Evolutionary conservation across 495 filamentous ascomycete species (phyloP), one percentile per base, ranked within the genome.

Genomic region (Penicillium cataractarum): DNA sequence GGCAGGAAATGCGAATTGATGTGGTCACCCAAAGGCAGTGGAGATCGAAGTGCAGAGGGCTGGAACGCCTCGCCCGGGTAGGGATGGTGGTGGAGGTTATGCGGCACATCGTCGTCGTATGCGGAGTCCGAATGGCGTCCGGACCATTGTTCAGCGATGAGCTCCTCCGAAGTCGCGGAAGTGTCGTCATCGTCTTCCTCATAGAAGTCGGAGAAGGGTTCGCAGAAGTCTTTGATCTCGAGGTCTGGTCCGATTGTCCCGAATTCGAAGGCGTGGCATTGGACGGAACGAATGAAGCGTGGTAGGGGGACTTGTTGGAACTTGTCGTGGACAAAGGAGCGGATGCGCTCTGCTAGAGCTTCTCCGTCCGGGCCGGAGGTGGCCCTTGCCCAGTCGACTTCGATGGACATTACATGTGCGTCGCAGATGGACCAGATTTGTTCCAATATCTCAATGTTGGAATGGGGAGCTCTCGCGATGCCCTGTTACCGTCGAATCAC

Each of bases 171-270:
- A 10, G 71, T 69, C 29, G 85, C 85, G 15, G 77, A 78, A 17
- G 71, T 66, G 27, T 74, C 75, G 77, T 83, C 82, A 12, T 87
- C 82, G 51, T 92, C 89, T 65, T 92, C 90, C 67, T 97, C 96
- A 79, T 99, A 99, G 70, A 99, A 99, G 64, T 98, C 95, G 3
- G 92, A 86, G 50, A 97, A 85, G 0, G 95, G 95, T 74, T 98
- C 94, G 68, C 93, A 94, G 61, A 99, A 91, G 67, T 97, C 94
- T 76, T 97, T 97, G 46, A 99, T 86, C 72, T 96, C 92, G 26
- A 99, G 79, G 61, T 92, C 86, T 1, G 95, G 95, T 1, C 88
- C 82, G 51, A 95, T 86, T 2, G 80, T 85, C 22, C 95, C 95
- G 68, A 99, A 98, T 24, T 93, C 89, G 71, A 99, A 99, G 44